A percentile compares a stretch with the other conserved stretches of the same genome.
phyloP scores from a whole-genome alignment of 108 stramenopile genomes.

The Pseudonitzschia pungens region DNA sequence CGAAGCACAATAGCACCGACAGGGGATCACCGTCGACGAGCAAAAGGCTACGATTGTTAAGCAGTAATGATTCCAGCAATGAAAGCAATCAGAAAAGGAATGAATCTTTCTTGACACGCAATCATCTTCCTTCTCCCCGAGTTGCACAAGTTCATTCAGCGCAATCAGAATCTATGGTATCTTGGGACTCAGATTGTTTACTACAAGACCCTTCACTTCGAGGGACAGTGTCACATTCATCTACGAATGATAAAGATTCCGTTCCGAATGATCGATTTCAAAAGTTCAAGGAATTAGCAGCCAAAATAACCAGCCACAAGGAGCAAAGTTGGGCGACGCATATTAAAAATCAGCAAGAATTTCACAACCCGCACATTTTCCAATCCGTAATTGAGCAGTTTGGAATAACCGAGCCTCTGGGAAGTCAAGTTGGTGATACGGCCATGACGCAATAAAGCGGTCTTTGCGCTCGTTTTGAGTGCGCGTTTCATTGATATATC shows the following conservation, averaged over 20 bases:
- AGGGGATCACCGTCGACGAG: too few relatives aligned
- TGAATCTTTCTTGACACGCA: background rate
- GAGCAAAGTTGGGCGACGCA: constrained; percentile 30
- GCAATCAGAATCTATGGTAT: constrained; percentile 2
- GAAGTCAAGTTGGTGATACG: constrained; percentile 1
- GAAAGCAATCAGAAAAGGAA: background rate
- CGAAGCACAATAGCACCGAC: background rate
- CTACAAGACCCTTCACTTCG: background rate
- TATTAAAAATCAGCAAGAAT: constrained; percentile 39
- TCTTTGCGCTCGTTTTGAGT: background rate
- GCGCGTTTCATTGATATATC: background rate
- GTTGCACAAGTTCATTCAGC: background rate
- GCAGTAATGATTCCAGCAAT: background rate
- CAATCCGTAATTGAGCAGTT: constrained; percentile 42
- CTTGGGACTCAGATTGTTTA: background rate
- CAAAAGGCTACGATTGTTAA: background rate
- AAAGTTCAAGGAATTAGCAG: constrained; percentile 1
- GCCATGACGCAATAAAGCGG: background rate
- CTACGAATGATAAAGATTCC: background rate
- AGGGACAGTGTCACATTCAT: background rate
- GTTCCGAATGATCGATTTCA: background rate
- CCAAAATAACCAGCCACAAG: background rate
- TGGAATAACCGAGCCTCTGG: constrained; percentile 34
- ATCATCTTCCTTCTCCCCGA: constrained; percentile 1
- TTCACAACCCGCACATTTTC: constrained; percentile 53